Conservation (phyloP, 2,329 filamentous ascomycete species). For the Drechmeria coniospora region DNA sequence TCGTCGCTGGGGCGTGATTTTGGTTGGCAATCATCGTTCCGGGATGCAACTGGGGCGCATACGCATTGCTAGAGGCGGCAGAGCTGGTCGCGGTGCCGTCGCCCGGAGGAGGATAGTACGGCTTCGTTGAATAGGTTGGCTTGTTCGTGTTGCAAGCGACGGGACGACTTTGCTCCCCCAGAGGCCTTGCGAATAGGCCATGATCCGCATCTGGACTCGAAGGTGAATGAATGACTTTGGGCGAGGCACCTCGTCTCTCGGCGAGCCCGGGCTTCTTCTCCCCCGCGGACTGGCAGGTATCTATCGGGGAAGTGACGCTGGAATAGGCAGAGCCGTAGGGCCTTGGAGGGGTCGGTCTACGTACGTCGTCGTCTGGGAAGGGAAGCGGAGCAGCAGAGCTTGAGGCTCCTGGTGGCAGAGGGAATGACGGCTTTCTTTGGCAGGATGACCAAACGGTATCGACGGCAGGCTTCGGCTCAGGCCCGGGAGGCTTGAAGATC, state of each 20-base stretch:
- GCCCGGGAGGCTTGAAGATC: conserved; percentile 66
- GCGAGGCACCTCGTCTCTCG: conserved; percentile 66
- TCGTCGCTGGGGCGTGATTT: conserved; percentile 14
- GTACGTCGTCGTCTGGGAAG: conserved; percentile 55
- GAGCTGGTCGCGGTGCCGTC: conserved; percentile 14
- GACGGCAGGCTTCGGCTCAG: conserved; percentile 42
- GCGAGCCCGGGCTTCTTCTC: conserved; percentile 53
- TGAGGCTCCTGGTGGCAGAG: conserved; percentile 51
- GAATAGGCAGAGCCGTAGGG: conserved; percentile 28
- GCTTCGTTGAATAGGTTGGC: conserved; percentile 37
- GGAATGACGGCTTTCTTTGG: conserved; percentile 42
- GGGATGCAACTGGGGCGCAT: conserved; percentile 7
- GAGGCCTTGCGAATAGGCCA: conserved; percentile 59
- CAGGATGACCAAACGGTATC: conserved; percentile 20
- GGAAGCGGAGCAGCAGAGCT: conserved; percentile 52
- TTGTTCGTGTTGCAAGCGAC: conserved; percentile 26
- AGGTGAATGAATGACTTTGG: conserved; percentile 71
- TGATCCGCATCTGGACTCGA: conserved; percentile 63
- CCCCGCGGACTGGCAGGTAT: conserved; percentile 34
- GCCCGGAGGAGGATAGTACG: conserved; percentile 45
- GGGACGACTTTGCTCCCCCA: conserved; percentile 26
- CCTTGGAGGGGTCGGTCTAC: conserved; percentile 28
- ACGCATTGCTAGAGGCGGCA: conserved; percentile 17
- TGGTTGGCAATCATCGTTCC: not conserved
- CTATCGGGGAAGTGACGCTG: conserved; percentile 37